Evolutionary conservation across 768 basidiomycete genomes (phyloP).

Genomic region (Boletus sp.): DNA sequence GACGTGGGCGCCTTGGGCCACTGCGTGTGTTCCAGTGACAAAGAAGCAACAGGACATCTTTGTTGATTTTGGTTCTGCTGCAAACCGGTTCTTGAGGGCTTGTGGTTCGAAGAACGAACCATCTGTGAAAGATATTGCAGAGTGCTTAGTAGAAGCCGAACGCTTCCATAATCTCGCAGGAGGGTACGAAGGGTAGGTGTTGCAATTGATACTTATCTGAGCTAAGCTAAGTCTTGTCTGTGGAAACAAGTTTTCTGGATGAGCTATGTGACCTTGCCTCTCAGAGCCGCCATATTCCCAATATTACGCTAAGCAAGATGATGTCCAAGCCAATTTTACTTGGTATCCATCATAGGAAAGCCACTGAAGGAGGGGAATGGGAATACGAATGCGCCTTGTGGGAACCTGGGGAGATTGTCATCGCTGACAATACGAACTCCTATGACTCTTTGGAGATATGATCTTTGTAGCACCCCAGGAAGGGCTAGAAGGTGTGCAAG

Average conservation of each 20-base stretch:
- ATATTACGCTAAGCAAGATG: conserved; percentile 54
- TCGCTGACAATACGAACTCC: conserved; percentile 80
- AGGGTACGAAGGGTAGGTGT: conserved; percentile 58
- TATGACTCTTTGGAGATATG: conserved; percentile 71
- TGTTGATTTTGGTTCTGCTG: conserved; percentile 77
- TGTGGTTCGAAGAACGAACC: conserved; percentile 86
- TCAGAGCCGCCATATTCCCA: conserved; percentile 52
- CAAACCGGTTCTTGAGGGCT: conserved; percentile 77
- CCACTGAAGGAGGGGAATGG: conserved; percentile 53
- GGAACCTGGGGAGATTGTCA: conserved; percentile 62
- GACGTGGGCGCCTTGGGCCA: conserved; percentile 63
- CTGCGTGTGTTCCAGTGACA: conserved; percentile 66
- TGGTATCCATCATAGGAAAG: conserved; percentile 56
- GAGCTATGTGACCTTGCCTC: conserved; percentile 82
- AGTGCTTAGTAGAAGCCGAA: conserved; percentile 57
- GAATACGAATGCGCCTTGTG: conserved; percentile 61
- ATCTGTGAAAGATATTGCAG: conserved; percentile 73
- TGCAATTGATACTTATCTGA: not conserved
- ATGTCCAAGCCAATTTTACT: conserved; percentile 66
- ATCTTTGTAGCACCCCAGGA: conserved; percentile 81
- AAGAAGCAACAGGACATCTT: conserved; percentile 81
- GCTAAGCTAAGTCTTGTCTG: not conserved
- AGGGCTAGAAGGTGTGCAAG: conserved; percentile 70
- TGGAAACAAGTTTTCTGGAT: conserved; percentile 56
- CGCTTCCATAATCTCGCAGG: conserved; percentile 67